These are phyloP conservation scores for Bassia scoparia DNA, from an alignment of 148 eudicot genomes.

Conservation along the genomic window DNA sequence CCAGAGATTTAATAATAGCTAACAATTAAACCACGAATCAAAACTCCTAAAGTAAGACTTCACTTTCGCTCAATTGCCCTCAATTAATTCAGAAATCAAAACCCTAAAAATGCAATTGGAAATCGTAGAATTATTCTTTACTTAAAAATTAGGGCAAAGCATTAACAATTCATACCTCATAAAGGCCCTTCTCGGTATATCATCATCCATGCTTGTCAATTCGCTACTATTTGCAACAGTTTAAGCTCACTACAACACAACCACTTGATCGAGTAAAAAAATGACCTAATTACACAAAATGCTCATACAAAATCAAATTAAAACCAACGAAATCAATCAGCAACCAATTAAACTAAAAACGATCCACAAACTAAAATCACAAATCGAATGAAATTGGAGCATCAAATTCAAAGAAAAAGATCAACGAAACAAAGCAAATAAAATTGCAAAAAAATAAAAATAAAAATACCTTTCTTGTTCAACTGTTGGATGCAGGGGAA, in stretches of 20 bases:
- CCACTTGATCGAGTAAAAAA: conserved; percentile 2
- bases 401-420: not conserved
- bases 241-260: conserved; percentile 7
- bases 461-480: conserved; percentile 11
- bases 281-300: conserved; percentile 12
- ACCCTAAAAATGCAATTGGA: no score
- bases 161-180: no score
- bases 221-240: conserved; percentile 7
- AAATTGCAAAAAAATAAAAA: not conserved
- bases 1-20: no score
- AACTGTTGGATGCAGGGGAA: no score
- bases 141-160: no score
- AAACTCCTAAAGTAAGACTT: no score
- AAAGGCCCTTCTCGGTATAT: no score
- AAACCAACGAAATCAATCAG: not conserved
- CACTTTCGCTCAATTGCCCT: no score
- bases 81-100: no score
- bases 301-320: conserved; percentile 1
- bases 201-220: no score
- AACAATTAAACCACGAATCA: no score
- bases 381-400: conserved; percentile 18
- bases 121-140: no score
- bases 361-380: not conserved
- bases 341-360: not conserved
- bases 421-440: not conserved